Base-by-base conservation (phyloP, 768 basidiomycete species). In the Lentinula guzmanii region DNA sequence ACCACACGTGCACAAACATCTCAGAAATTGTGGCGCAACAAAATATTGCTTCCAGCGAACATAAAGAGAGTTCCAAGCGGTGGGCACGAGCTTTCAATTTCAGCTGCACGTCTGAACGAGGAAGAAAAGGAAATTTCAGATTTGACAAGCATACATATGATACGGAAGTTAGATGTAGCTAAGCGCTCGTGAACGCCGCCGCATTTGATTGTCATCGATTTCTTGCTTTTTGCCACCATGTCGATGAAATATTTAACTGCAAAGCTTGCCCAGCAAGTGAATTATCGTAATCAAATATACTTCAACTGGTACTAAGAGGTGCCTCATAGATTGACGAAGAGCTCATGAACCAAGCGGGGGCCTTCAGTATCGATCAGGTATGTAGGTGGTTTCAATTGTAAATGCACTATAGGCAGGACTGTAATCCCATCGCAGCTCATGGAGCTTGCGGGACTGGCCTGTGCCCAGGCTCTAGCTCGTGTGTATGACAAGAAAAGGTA, bases 401-500 rank as follows among this genome's bases (percentile, higher is more conserved):
- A 28, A 28, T 4, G 28, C 28, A 4, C 3, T 56, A 2, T n/a
- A 41, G 2, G 9, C 55, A 31, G n/a, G 21, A 56, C 24, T 24
- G 8, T 11, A n/a, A 35, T 16, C 24, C n/a, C 28, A 10, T 1
- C 16, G 18, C 69, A 96, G 93, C 76, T 98, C 34, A 97, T 98
- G 94, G 96, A 98, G 69, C 82, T 98, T 11, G 96, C 96, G 34
- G 97, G 97, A 1, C 77, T 98, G 9, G 89, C 96, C 1, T 95
- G 95, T 69, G 97, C 96, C 0, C 92, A 95, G 70, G 83, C 91
- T 0, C 76, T 98, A 2, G 86, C 90, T 5, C 87, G 79, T n/a
- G 85, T 86, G 0, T 98, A 93, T 70, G 77, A 76, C 43, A 84
- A 81, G 34, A 83, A 86, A 3, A 81, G 78, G 50, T 86, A 91